Conservation (phyloP, 164 flowering plant species). For the Stephania japonica region DNA sequence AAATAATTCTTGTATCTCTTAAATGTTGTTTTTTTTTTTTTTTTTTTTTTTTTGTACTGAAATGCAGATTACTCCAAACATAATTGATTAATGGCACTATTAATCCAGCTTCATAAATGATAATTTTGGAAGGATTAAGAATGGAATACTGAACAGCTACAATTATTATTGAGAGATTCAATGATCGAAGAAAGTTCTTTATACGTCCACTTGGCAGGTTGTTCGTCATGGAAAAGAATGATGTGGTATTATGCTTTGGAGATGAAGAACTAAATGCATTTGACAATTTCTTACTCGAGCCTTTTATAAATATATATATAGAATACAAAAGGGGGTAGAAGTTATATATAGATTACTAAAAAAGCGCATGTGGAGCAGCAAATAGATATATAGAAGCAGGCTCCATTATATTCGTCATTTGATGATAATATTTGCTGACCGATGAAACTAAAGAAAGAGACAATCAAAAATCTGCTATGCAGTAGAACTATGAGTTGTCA, state of each 20-base stretch:
- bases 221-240: neutral
- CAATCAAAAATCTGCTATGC: neutral
- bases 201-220: neutral
- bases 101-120: conserved; percentile 7
- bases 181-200: neutral
- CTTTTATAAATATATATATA: too few relatives aligned
- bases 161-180: too few relatives aligned
- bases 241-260: neutral
- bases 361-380: neutral
- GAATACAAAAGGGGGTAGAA: neutral
- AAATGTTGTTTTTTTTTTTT: neutral
- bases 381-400: neutral
- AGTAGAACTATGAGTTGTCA: too few relatives aligned
- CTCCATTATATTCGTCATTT: neutral
- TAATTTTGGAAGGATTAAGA: neutral
- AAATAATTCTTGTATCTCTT: conserved; percentile 68
- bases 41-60: neutral
- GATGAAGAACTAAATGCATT: neutral
- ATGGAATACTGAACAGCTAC: too few relatives aligned
- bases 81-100: neutral
- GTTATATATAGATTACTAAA: neutral
- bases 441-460: neutral
- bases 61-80: neutral
- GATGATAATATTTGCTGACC: neutral
- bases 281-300: neutral